A percentile compares a stretch with the other conserved stretches of the same genome.
phyloP scores from a whole-genome alignment of 768 basidiomycete genomes.

The Pulveroboletus sp. region DNA sequence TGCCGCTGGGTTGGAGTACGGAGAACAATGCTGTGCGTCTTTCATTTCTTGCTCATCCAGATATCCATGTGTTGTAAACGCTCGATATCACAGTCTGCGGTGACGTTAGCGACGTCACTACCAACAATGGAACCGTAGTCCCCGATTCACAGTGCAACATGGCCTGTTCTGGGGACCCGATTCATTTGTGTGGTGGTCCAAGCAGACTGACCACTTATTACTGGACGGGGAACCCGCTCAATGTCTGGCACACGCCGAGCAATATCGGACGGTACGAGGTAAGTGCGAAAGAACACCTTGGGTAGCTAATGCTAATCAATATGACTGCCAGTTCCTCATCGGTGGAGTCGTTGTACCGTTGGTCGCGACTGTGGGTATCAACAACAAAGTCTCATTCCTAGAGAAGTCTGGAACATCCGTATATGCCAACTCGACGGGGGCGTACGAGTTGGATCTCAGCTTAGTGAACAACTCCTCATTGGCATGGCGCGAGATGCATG shows the following conservation, averaged over 20 bases:
- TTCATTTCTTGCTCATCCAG: neutral
- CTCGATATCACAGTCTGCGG: constrained; percentile 53
- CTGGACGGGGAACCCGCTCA: constrained; percentile 44
- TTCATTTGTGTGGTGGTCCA: constrained; percentile 62
- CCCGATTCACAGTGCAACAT: constrained; percentile 38
- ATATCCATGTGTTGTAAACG: neutral
- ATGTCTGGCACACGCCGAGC: constrained; percentile 60
- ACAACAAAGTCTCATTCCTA: constrained; percentile 77
- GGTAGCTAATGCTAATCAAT: neutral
- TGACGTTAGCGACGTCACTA: constrained; percentile 50
- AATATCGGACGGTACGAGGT: constrained; percentile 72
- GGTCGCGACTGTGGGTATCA: constrained; percentile 70
- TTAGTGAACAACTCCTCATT: constrained; percentile 39
- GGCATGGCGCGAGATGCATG: constrained; percentile 74
- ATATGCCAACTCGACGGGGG: constrained; percentile 63
- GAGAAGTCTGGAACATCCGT: constrained; percentile 69
- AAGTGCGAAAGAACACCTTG: constrained; percentile 14
- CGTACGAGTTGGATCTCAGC: constrained; percentile 70
- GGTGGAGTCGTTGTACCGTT: constrained; percentile 66
- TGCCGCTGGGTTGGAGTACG: constrained; percentile 66
- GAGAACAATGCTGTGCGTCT: constrained; percentile 67
- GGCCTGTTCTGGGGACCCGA: constrained; percentile 66
- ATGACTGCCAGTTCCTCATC: constrained; percentile 36
- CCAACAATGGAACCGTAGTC: constrained; percentile 30
- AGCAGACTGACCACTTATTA: constrained; percentile 50